Evolutionary conservation across 352 stramenopile genomes (phyloP).

Genomic region (Elongisporangium senticosum): DNA sequence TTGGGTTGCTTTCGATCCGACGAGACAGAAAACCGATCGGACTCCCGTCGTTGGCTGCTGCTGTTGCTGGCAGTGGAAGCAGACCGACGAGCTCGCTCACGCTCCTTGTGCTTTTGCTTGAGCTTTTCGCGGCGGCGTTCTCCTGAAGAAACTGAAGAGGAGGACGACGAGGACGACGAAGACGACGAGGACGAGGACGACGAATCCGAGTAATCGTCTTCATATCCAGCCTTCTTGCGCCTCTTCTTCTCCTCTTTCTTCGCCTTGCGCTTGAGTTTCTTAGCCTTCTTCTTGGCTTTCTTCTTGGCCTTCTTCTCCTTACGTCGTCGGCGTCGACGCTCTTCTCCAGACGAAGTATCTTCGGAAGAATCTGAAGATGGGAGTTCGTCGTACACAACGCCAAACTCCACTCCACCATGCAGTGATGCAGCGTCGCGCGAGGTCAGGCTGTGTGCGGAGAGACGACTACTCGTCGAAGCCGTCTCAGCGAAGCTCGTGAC

Average conservation of each 20-base stretch:
- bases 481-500: not conserved
- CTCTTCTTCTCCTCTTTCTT: not conserved
- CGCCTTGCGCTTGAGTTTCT: not conserved
- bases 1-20: not conserved
- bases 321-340: not conserved
- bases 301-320: not conserved
- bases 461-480: not conserved
- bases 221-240: not conserved
- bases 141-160: not conserved
- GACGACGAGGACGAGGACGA: not conserved
- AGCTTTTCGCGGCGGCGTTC: not conserved
- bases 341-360: not conserved
- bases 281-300: not conserved
- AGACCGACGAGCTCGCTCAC: not conserved
- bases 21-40: not conserved
- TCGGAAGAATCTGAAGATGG: conserved; percentile 32
- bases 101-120: not conserved
- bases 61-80: not conserved
- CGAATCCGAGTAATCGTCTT: not conserved
- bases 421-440: not conserved
- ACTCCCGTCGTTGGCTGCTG: not conserved
- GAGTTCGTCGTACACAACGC: conserved; percentile 28
- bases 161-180: not conserved
- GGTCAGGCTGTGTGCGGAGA: not conserved
- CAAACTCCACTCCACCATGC: not conserved